A percentile compares a stretch with the other conserved stretches of the same genome.
phyloP scores from a whole-genome alignment of 306 rosid species.

The Betula pendula region DNA sequence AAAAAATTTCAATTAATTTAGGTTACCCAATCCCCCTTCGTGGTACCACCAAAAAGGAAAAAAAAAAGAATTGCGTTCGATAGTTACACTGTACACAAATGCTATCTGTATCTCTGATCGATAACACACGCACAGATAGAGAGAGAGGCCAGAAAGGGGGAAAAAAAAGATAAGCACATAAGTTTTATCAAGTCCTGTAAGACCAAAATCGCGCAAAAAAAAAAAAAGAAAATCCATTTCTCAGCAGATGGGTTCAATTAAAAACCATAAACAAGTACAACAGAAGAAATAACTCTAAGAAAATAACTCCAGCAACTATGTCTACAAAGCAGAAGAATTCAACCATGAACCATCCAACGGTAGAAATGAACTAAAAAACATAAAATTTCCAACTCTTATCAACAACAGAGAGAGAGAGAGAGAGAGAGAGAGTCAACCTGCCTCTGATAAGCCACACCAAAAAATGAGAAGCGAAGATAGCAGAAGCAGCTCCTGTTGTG shows the following conservation, averaged over 20 bases:
- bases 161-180: neutral
- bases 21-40: no score
- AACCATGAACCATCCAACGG: no score
- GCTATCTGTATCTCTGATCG: neutral
- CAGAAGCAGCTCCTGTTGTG: conserved; percentile 23
- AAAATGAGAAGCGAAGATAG: conserved; percentile 14
- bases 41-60: neutral
- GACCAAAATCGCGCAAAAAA: neutral
- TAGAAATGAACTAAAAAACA: no score
- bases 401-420: neutral
- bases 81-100: neutral
- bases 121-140: no score
- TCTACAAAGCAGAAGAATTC: neutral
- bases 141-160: neutral
- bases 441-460: conserved; percentile 43
- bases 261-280: neutral
- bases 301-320: neutral
- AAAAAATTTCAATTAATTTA: no score
- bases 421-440: conserved; percentile 15
- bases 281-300: neutral
- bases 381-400: conserved; percentile 12
- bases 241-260: conserved; percentile 20
- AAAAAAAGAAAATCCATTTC: conserved; percentile 17
- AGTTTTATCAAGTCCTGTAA: neutral
- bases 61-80: neutral